phyloP scores from a whole-genome alignment of 2,329 filamentous ascomycete species.

The Neurospora crassa region DNA sequence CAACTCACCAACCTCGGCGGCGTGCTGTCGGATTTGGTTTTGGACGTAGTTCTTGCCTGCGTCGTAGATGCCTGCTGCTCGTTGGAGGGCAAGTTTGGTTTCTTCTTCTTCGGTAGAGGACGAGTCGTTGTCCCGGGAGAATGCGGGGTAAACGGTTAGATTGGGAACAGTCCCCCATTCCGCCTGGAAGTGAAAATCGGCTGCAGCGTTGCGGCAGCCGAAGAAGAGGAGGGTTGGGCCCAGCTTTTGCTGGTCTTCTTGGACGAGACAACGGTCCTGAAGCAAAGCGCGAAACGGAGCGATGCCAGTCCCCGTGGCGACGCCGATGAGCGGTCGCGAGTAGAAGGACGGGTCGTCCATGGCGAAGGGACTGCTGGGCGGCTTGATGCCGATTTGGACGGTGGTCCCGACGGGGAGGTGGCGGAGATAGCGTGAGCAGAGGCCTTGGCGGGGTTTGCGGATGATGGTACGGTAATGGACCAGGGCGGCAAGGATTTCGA shows the following conservation, averaged over 20 bases:
- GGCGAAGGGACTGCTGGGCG: constrained; percentile 34
- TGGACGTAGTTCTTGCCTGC: constrained; percentile 46
- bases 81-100: neutral
- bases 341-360: constrained; percentile 29
- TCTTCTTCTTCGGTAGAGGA: neutral
- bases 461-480: constrained; percentile 89
- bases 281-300: constrained; percentile 76
- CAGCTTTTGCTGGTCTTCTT: constrained; percentile 14
- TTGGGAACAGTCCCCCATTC: constrained; percentile 52
- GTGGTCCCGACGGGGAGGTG: constrained; percentile 47
- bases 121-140: constrained; percentile 33
- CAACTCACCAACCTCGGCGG: constrained; percentile 25
- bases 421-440: constrained; percentile 82
- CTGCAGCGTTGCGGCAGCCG: constrained; percentile 63
- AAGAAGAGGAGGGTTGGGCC: constrained; percentile 62
- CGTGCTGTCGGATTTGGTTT: constrained; percentile 38
- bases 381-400: constrained; percentile 51
- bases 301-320: constrained; percentile 79
- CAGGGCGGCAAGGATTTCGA: constrained; percentile 75
- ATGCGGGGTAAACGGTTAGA: constrained; percentile 33
- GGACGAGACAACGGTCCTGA: constrained; percentile 50
- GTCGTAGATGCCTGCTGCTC: constrained; percentile 12
- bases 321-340: constrained; percentile 56
- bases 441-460: constrained; percentile 71
- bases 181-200: constrained; percentile 72